A percentile compares a stretch with the other conserved stretches of the same genome.
Conservation (phyloP, 345 rosid genomes). For the Kandelia obovata region DNA sequence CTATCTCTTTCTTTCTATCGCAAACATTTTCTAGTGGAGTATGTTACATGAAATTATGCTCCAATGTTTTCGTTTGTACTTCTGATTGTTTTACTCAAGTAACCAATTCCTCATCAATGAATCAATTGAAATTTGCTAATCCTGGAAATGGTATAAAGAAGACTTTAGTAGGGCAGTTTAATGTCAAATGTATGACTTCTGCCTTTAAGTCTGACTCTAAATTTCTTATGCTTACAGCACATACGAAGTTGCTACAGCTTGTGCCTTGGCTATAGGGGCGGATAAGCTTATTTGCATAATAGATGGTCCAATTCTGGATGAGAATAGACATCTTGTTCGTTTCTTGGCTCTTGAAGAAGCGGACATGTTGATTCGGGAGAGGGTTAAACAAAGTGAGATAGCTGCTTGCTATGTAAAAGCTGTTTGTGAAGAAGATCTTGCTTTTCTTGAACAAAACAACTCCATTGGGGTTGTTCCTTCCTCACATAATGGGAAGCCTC, state of each 20-base stretch:
- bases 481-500: slow-evolving; percentile 34
- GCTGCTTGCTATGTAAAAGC: slow-evolving; percentile 90
- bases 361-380: slow-evolving; percentile 67
- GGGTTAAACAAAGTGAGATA: slow-evolving; percentile 83
- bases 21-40: not conserved
- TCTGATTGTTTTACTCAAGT: not conserved
- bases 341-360: slow-evolving; percentile 90
- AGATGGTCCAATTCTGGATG: slow-evolving; percentile 89
- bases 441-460: slow-evolving; percentile 36
- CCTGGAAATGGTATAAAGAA: not conserved
- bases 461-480: slow-evolving; percentile 38
- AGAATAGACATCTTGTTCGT: slow-evolving; percentile 71
- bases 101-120: not conserved
- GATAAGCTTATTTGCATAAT: slow-evolving; percentile 90
- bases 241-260: slow-evolving; percentile 97
- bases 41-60: not conserved
- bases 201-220: not conserved
- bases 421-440: slow-evolving; percentile 54
- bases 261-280: slow-evolving; percentile 90
- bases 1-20: not conserved
- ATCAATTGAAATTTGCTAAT: not conserved
- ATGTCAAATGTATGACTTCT: not conserved
- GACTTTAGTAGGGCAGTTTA: too few species aligned
- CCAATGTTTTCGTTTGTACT: not conserved
- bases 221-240: slow-evolving; percentile 53